Evolutionary conservation across 768 basidiomycete genomes (phyloP).

Genomic region (Lanmaoa rubissima): DNA sequence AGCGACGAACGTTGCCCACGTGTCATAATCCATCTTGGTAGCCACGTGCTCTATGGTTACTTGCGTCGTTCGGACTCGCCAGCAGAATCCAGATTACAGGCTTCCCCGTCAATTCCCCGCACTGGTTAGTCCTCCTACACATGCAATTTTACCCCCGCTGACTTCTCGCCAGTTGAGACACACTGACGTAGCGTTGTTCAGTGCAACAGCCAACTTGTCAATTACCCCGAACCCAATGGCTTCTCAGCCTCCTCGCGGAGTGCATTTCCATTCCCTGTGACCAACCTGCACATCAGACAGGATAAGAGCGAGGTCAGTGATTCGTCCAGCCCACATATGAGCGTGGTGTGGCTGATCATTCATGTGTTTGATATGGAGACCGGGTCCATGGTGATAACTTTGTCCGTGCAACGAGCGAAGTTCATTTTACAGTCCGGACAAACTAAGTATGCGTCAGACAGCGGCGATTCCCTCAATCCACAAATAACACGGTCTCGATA

Average conservation of each 20-base stretch:
- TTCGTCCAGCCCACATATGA: background rate
- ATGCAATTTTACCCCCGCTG: background rate
- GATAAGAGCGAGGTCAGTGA: background rate
- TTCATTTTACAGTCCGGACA: background rate
- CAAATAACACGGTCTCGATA: background rate
- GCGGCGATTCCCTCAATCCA: background rate
- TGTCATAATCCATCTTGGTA: background rate
- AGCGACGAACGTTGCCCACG: background rate
- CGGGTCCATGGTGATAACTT: background rate
- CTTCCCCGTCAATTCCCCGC: too few relatives aligned
- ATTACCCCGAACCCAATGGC: background rate
- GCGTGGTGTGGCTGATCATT: background rate
- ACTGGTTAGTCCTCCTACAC: too few relatives aligned
- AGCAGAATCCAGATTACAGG: too few relatives aligned
- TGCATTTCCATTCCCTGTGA: background rate
- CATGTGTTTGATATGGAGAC: constrained; percentile 3
- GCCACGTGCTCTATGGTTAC: too few relatives aligned
- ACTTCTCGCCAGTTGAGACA: background rate
- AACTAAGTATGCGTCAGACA: background rate
- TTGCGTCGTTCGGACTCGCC: too few relatives aligned
- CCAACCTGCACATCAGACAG: background rate
- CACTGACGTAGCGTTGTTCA: background rate
- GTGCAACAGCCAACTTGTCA: background rate
- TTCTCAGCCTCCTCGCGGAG: background rate
- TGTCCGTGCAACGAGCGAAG: background rate